A percentile compares a stretch with the other conserved stretches of the same genome.
phyloP scores from a whole-genome alignment of 331 rosid genomes.

The Quercus tomentella region DNA sequence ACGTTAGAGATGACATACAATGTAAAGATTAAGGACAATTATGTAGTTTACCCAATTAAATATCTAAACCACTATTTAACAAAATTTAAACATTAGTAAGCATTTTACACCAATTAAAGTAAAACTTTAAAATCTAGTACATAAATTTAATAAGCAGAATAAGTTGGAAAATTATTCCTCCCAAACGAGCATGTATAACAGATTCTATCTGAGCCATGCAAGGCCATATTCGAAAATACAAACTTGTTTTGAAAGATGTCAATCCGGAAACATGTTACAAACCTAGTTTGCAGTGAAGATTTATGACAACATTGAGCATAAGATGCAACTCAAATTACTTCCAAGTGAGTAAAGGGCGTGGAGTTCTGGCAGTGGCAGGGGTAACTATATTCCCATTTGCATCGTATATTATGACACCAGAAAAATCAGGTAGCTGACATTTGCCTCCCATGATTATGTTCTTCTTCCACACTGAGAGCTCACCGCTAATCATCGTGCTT shows the following conservation, averaged over 20 bases:
- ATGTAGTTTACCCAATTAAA: too few relatives aligned
- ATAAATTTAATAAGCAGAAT: too few relatives aligned
- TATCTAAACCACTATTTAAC: too few relatives aligned
- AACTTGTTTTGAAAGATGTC: background rate
- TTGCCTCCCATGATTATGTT: slow-evolving; percentile 92
- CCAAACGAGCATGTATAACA: background rate
- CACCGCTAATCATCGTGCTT: slow-evolving; percentile 11
- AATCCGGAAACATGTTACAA: background rate
- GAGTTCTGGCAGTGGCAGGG: slow-evolving; percentile 49
- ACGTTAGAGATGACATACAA: too few relatives aligned
- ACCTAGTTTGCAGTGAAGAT: background rate
- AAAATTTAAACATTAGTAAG: too few relatives aligned
- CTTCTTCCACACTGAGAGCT: slow-evolving; percentile 70
- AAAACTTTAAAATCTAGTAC: too few relatives aligned
- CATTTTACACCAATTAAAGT: too few relatives aligned
- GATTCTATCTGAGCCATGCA: background rate
- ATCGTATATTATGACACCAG: slow-evolving; percentile 84
- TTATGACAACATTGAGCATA: background rate
- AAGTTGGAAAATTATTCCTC: too few relatives aligned
- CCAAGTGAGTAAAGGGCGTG: slow-evolving; percentile 61
- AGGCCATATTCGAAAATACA: background rate
- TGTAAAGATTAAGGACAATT: too few relatives aligned
- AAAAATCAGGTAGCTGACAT: slow-evolving; percentile 91
- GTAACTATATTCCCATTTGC: slow-evolving; percentile 49
- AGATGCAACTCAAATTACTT: slow-evolving; percentile 17